Base-by-base conservation (phyloP, 495 filamentous ascomycete genomes). In the Penicillium cinerascens region DNA sequence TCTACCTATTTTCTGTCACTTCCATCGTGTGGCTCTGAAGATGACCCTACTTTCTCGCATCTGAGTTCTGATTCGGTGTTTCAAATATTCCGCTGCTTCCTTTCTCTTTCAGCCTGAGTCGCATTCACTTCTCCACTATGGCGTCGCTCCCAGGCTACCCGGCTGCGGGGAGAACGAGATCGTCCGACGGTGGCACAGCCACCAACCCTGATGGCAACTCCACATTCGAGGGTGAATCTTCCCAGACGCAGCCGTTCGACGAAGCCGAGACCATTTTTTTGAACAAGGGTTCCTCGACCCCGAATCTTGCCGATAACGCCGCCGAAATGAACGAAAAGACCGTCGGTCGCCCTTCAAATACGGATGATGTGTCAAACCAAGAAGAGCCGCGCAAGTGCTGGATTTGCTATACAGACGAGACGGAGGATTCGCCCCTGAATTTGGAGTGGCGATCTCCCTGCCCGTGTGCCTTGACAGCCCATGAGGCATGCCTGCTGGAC, bases 391-490 rank as follows among this genome's bases (percentile, higher is more conserved):
- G 82, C 29, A 85, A 85, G 70, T 98, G 93, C 70, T 97, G 90
- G 87, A 92, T 98, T 61, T 98, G 93, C 73, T 88, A 93, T 61
- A 79, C 80, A 47, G 89, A 92, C 56, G 85, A 91, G 55, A 91
- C 85, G 20, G 89, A 96, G 56, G 86, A 90, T 48, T 77, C 75
- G 29, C 76, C 79, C 36, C 74, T 82, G 4, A 82, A 82, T 20
- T 66, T 76, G n/a, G 78, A 86, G 62, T 97, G 92, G 91, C 83
- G 88, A 16, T 86, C 81, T 18, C 90, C 93, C 7, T 98, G 93
- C 68, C 86, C 85, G 0, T 98, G 93, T 71, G 87, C 86, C 18
- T 74, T 98, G 27, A 87, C 87, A 45, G 93, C 92, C 2, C 93
- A 98, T 68, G 89, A 97, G 67, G 80, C 82, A 21, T 98, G 93